Evolutionary conservation across 2,329 filamentous ascomycete genomes (phyloP).

Genomic region (Scedosporium aurantiacum): DNA sequence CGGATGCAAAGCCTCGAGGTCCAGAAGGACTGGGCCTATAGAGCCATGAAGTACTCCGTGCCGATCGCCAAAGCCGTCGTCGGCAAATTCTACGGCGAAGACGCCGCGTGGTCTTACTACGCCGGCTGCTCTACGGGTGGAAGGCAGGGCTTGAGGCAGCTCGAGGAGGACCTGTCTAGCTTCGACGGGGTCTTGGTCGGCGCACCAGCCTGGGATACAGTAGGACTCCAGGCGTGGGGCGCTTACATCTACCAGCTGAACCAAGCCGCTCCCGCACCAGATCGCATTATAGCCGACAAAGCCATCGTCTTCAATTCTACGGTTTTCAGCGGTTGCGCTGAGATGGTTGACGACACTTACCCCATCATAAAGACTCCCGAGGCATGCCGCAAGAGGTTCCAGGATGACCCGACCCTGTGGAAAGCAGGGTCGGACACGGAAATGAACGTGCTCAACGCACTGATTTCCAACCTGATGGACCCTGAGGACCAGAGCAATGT

Average conservation of each 20-base stretch:
- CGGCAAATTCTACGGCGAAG: constrained; percentile 32
- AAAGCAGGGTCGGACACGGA: too few species aligned
- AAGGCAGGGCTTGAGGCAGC: constrained; percentile 36
- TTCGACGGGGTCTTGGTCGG: constrained; percentile 35
- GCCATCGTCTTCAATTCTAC: not conserved
- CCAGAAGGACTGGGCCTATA: constrained; percentile 25
- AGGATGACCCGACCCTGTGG: too few species aligned
- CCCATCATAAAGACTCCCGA: too few species aligned
- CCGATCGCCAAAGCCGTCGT: constrained; percentile 32
- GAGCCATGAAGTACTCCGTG: constrained; percentile 28
- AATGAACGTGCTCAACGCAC: too few species aligned
- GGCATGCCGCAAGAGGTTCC: too few species aligned
- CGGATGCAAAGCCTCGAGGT: constrained; percentile 23
- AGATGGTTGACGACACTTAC: too few species aligned
- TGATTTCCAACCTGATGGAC: too few species aligned
- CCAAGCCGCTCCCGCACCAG: constrained; percentile 26
- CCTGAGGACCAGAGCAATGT: too few species aligned
- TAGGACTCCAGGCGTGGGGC: constrained; percentile 12
- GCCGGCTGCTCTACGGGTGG: constrained; percentile 40
- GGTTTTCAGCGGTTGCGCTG: too few species aligned
- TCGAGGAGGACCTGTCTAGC: constrained; percentile 33
- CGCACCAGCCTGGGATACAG: constrained; percentile 32
- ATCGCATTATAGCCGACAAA: constrained; percentile 21
- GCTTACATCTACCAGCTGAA: constrained; percentile 29
- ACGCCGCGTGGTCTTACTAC: constrained; percentile 27